Conservation (phyloP, 2,329 filamentous ascomycete species). For the Endoconidiophora laricicola region DNA sequence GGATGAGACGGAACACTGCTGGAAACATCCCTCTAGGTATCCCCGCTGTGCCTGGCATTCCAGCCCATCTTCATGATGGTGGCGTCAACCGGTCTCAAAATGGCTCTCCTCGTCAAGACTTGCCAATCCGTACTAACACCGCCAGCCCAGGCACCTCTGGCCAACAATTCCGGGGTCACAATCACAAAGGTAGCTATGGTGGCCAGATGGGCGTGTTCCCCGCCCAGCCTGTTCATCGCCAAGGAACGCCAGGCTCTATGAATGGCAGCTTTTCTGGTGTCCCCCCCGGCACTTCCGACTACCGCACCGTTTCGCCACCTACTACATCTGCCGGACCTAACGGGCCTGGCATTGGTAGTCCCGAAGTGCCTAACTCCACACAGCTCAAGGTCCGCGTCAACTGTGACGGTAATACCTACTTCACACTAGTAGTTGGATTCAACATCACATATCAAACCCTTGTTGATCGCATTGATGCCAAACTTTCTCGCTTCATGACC, state of each 20-base stretch:
- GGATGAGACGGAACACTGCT: conserved; percentile 31
- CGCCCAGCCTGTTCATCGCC: conserved; percentile 33
- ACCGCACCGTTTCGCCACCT: conserved; percentile 31
- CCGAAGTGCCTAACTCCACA: conserved; percentile 40
- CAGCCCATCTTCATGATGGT: conserved; percentile 47
- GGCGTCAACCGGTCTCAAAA: conserved; percentile 63
- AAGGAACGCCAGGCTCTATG: conserved; percentile 27
- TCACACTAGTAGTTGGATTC: conserved; percentile 89
- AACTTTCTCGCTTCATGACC: conserved; percentile 71
- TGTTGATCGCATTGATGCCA: conserved; percentile 89
- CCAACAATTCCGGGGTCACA: conserved; percentile 32
- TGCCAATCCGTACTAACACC: conserved; percentile 51
- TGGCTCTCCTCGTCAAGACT: conserved; percentile 55
- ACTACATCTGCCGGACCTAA: conserved; percentile 15
- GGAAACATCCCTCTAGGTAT: conserved; percentile 40
- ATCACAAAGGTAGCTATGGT: conserved; percentile 31
- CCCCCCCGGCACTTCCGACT: conserved; percentile 24
- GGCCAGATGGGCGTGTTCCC: conserved; percentile 41
- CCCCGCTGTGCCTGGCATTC: conserved; percentile 61
- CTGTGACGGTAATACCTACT: conserved; percentile 68
- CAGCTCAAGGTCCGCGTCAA: conserved; percentile 95
- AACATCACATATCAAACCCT: conserved; percentile 90
- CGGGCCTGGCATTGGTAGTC: conserved; percentile 21
- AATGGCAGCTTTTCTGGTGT: conserved; percentile 17
- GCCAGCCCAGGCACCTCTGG: conserved; percentile 54